These are phyloP conservation scores for Nemophila menziesii DNA, from an alignment of 257 asterid species.

Conservation along the genomic window DNA sequence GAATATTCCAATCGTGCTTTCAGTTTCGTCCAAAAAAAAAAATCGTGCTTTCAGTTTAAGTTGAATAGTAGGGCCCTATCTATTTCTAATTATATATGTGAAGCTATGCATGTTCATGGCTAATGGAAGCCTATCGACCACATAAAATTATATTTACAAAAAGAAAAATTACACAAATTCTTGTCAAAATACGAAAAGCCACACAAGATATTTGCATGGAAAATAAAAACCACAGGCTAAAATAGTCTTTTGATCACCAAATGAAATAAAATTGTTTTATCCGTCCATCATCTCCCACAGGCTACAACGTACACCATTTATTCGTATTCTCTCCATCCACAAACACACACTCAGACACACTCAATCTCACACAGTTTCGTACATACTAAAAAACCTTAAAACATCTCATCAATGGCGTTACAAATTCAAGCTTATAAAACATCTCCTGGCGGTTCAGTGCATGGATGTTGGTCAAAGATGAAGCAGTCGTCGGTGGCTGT, in stretches of 20 bases:
- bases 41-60: too few species aligned
- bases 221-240: constrained; percentile 18
- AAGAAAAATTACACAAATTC: neutral
- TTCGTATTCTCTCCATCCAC: constrained; percentile 3
- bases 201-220: constrained; percentile 1
- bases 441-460: constrained; percentile 25
- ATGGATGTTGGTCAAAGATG: constrained; percentile 17
- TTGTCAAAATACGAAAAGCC: neutral
- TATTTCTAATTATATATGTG: too few species aligned
- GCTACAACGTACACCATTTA: constrained; percentile 12
- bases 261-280: constrained; percentile 20
- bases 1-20: too few species aligned
- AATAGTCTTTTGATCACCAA: constrained; percentile 16
- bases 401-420: constrained; percentile 40
- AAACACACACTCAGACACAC: constrained; percentile 9
- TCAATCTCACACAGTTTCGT: neutral
- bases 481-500: constrained; percentile 34
- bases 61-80: too few species aligned
- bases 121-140: too few species aligned
- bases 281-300: constrained; percentile 3
- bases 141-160: too few species aligned
- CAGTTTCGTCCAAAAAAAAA: too few species aligned
- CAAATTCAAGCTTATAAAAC: constrained; percentile 43
- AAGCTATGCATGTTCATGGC: too few species aligned
- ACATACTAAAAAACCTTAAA: neutral